Conservation (phyloP, 768 basidiomycete genomes). For the Leccinum ochraceum region DNA sequence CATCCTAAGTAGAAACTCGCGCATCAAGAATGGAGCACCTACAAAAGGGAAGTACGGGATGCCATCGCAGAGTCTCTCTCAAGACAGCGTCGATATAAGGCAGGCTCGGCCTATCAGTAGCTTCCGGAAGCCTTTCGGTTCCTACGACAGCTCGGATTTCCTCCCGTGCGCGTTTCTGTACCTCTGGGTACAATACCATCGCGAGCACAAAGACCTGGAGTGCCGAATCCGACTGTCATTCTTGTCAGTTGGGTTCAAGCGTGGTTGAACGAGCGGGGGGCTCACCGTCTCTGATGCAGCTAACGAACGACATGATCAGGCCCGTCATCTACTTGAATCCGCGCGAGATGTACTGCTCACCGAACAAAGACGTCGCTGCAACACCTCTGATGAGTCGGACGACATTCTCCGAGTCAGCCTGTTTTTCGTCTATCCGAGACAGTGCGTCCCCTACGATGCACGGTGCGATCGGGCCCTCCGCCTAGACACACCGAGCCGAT, state of each 20-base stretch:
- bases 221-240: conserved; percentile 8
- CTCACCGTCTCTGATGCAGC: conserved; percentile 12
- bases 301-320: background rate
- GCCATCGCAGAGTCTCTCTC: conserved; percentile 8
- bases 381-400: conserved; percentile 6
- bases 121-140: conserved; percentile 5
- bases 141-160: conserved; percentile 11
- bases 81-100: background rate
- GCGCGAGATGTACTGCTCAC: background rate
- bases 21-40: background rate
- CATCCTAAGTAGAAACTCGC: background rate
- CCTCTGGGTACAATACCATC: conserved; percentile 11
- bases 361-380: conserved; percentile 10
- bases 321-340: background rate
- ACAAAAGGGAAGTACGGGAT: conserved; percentile 12
- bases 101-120: background rate
- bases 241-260: background rate
- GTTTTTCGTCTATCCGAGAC: conserved; percentile 2
- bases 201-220: conserved; percentile 6
- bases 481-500: background rate
- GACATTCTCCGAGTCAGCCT: background rate
- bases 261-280: background rate
- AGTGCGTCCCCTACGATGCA: conserved; percentile 11
- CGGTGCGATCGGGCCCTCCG: background rate
- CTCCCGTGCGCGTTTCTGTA: conserved; percentile 8